These are phyloP conservation scores for Ascochyta koolunga DNA, from an alignment of 2,329 filamentous ascomycete species.

Conservation along the genomic window DNA sequence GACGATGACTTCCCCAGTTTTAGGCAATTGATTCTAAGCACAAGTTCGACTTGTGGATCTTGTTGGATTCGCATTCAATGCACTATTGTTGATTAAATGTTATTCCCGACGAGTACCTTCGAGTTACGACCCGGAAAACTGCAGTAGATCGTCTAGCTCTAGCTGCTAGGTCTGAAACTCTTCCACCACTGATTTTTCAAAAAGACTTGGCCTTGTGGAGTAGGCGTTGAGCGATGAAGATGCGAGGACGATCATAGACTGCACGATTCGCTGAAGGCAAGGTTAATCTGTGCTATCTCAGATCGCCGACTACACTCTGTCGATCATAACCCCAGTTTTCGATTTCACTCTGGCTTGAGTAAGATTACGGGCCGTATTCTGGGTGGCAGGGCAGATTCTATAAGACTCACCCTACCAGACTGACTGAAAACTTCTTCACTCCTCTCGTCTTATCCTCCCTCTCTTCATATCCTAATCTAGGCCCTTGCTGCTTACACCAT, in stretches of 20 bases:
- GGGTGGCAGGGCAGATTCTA: background rate
- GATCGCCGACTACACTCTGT: background rate
- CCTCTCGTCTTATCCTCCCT: background rate
- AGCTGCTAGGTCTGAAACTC: background rate
- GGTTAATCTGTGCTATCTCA: background rate
- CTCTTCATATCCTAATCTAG: background rate
- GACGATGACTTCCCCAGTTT: background rate
- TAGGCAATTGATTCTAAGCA: background rate
- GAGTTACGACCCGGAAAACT: background rate
- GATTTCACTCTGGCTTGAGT: background rate
- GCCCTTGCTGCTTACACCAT: conserved; percentile 5
- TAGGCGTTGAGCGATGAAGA: background rate
- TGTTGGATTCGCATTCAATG: background rate
- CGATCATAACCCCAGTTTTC: background rate
- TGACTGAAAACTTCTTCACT: background rate
- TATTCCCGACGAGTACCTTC: background rate
- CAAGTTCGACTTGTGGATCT: background rate
- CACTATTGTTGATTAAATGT: background rate
- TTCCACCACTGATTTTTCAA: background rate
- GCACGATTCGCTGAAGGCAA: background rate
- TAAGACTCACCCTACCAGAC: background rate
- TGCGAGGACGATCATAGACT: background rate
- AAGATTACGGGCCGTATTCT: background rate
- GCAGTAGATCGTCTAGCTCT: background rate
- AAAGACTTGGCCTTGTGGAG: background rate